Percentiles rank a stretch among this genome's conserved stretches.
Evolutionary conservation across 2,329 filamentous ascomycete species (phyloP).

Genomic region (Aureobasidium sp.): DNA sequence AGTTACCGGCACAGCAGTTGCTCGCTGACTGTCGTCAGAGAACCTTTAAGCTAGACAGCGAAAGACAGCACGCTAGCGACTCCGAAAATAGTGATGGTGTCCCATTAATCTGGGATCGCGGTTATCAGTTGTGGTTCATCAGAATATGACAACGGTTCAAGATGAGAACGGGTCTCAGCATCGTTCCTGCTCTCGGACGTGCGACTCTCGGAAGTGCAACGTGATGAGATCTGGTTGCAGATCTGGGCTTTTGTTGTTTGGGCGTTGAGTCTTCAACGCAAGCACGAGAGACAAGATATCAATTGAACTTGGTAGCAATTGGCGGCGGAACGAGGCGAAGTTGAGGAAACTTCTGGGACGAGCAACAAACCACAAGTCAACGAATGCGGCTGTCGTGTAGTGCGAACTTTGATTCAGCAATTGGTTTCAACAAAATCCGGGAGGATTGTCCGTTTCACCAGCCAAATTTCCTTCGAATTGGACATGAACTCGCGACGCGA

Average conservation of each 20-base stretch:
- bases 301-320: not conserved
- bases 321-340: not conserved
- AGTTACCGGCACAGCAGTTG: not conserved
- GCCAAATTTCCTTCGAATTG: slow-evolving; percentile 1
- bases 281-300: not conserved
- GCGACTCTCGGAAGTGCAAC: not conserved
- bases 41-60: not conserved
- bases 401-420: slow-evolving; percentile 8
- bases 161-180: slow-evolving; percentile 6
- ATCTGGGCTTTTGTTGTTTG: not conserved
- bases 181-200: slow-evolving; percentile 5
- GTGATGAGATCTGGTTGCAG: not conserved
- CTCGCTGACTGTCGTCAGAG: not conserved
- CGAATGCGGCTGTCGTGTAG: slow-evolving; percentile 12
- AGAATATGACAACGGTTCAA: slow-evolving; percentile 12
- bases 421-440: slow-evolving; percentile 5
- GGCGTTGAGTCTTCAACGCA: slow-evolving; percentile 11
- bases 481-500: not conserved
- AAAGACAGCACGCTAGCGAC: not conserved
- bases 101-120: not conserved
- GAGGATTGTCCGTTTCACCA: slow-evolving; percentile 10
- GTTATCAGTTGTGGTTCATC: not conserved
- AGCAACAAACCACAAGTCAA: slow-evolving; percentile 11
- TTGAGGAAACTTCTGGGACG: slow-evolving; percentile 1
- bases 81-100: slow-evolving; percentile 2